Base-by-base conservation (phyloP, 1,284 basidiomycete species). In the Wolfiporia cocos region DNA sequence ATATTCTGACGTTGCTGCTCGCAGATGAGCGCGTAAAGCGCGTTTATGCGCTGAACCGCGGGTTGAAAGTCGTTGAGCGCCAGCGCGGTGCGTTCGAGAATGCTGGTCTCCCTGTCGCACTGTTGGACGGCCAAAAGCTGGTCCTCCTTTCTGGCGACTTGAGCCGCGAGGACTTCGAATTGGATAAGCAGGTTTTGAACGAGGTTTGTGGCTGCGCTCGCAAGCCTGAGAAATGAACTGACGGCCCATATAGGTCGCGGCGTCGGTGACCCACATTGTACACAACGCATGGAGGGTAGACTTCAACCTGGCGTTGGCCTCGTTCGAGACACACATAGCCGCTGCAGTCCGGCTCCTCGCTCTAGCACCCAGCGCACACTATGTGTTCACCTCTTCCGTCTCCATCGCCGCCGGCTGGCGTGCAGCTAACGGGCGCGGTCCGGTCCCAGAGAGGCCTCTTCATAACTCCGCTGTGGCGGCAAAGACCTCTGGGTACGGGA, bases 241-340 rank as follows among this genome's bases (percentile, higher is more conserved):
- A 28, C 7, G 14, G 14, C 7, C 26, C 7, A 9, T 28, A 14
- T 28, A 53, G 53, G 48, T 57, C 15, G 41, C 53, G 20, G 34
- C 42, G n/a, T 52, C 56, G 9, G 42, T 60, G 3, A 58, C 53
- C 12, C 44, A 49, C 36, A 57, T 67, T 34, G 55, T 67, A 45
- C 65, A 65, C 43, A 59, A 56, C 30, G 64, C 65, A 3, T 68
- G 64, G 62, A 50, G 47, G 2, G 58, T 69, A 17, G 56, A 68
- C 46, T 67, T 68, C 52, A 65, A 64, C 42, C 46, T 62, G 7
- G 17, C 52, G 1, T 34, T 56, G 14, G 15, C 41, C 1, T 54
- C 53, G 5, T 57, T 56, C 42, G 54, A 56, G 28, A 29, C 34
- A 12, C 47, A 54, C 20, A 37, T 57, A 14, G 38, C 44, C 12